Percentiles rank a stretch among this genome's conserved stretches.
These are phyloP conservation scores for Suillus weaverae DNA, from an alignment of 768 basidiomycete genomes.

Conservation along the genomic window DNA sequence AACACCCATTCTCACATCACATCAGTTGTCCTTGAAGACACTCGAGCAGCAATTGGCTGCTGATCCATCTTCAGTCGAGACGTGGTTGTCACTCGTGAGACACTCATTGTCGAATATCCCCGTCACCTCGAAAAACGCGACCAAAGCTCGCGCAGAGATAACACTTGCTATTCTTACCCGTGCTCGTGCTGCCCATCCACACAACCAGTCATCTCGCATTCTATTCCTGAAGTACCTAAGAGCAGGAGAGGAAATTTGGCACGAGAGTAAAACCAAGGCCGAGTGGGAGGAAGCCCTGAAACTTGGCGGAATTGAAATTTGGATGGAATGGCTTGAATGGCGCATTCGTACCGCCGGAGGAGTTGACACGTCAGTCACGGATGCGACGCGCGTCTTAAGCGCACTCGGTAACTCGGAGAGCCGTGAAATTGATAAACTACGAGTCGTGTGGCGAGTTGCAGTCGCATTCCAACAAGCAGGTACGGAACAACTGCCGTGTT, in stretches of 20 bases:
- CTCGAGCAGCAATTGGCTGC: conserved; percentile 55
- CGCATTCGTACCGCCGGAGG: conserved; percentile 51
- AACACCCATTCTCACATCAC: conserved; percentile 42
- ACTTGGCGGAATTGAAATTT: conserved; percentile 55
- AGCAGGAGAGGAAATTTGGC: conserved; percentile 75
- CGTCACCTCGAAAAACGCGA: conserved; percentile 63
- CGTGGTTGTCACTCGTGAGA: conserved; percentile 66
- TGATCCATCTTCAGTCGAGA: conserved; percentile 51
- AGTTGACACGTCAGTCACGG: conserved; percentile 53
- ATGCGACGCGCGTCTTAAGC: conserved; percentile 47
- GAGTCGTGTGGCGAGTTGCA: conserved; percentile 72
- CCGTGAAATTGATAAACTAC: conserved; percentile 53
- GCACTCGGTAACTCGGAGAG: conserved; percentile 42
- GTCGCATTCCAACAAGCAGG: conserved; percentile 67
- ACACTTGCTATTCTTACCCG: conserved; percentile 64
- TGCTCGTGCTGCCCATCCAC: conserved; percentile 56
- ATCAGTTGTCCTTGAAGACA: conserved; percentile 57
- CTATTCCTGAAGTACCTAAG: conserved; percentile 67
- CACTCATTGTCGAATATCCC: conserved; percentile 66
- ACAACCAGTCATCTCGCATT: conserved; percentile 46
- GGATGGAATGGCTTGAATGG: conserved; percentile 85
- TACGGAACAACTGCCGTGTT: conserved; percentile 29
- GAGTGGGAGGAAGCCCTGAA: conserved; percentile 73
- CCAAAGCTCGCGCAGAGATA: conserved; percentile 68
- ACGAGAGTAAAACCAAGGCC: conserved; percentile 46